phyloP scores from a whole-genome alignment of 176 grass and related monocot genomes.

The Aegilops bicornis region DNA sequence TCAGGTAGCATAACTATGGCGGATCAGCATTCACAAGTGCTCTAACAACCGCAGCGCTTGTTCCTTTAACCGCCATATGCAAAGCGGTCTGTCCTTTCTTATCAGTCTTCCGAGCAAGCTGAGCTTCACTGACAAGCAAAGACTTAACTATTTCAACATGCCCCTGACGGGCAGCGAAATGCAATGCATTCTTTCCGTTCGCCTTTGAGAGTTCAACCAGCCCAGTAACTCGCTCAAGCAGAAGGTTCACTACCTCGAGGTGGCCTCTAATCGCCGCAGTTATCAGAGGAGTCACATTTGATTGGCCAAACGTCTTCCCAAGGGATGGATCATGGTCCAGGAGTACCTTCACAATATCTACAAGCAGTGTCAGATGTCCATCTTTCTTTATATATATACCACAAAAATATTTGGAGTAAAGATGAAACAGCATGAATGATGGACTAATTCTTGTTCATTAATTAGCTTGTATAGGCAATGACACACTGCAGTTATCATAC shows the following conservation, averaged over 20 bases:
- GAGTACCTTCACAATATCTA: constrained; percentile 88
- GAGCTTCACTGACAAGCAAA: constrained; percentile 60
- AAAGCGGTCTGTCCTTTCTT: constrained; percentile 97
- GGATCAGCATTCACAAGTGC: constrained; percentile 86
- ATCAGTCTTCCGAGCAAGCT: constrained; percentile 92
- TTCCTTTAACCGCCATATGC: constrained; percentile 97
- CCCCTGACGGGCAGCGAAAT: constrained; percentile 89
- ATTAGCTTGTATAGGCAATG: background rate
- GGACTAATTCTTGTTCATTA: background rate
- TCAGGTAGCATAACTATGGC: constrained; percentile 91
- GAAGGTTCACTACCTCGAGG: constrained; percentile 64
- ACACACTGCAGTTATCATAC: background rate
- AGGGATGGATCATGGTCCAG: constrained; percentile 73
- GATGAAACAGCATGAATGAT: background rate
- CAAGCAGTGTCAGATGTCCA: constrained; percentile 19
- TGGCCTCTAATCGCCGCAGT: constrained; percentile 83
- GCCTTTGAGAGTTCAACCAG: constrained; percentile 68
- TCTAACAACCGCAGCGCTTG: constrained; percentile 54
- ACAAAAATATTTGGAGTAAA: background rate
- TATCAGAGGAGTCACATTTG: constrained; percentile 92
- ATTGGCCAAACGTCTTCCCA: constrained; percentile 81
- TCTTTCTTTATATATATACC: background rate
- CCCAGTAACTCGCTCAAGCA: constrained; percentile 62
- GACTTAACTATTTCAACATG: constrained; percentile 78
- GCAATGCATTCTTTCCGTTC: constrained; percentile 92